A percentile compares a stretch with the other conserved stretches of the same genome.
Conservation (phyloP, 75 land plant species). For the Cryptomeria japonica region DNA sequence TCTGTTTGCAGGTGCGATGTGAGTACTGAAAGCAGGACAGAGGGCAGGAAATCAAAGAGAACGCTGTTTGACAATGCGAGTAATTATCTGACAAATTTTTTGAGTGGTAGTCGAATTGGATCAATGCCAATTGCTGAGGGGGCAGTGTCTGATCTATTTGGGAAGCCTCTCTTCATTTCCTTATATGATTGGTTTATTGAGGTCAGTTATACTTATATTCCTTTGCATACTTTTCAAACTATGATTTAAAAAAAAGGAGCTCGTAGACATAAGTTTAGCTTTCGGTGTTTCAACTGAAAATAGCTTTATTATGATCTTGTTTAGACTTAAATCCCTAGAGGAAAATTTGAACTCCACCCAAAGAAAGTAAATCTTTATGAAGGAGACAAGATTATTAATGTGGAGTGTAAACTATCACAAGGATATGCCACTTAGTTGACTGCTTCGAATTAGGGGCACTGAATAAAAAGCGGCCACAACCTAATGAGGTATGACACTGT, state of each 20-base stretch:
- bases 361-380: neutral
- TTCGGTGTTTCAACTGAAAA: neutral
- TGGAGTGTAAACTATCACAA: neutral
- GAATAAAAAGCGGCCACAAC: neutral
- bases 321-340: neutral
- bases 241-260: neutral
- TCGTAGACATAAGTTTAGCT: neutral
- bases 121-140: constrained; percentile 97
- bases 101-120: constrained; percentile 81
- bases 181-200: constrained; percentile 96
- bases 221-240: neutral
- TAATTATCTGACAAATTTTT: constrained; percentile 86
- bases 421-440: neutral
- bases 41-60: constrained; percentile 39
- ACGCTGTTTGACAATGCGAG: constrained; percentile 95
- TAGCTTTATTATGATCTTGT: neutral
- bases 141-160: constrained; percentile 93
- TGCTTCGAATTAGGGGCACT: neutral
- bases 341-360: neutral
- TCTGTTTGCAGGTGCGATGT: constrained; percentile 9
- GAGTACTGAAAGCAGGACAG: constrained; percentile 1
- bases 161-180: constrained; percentile 85
- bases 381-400: neutral
- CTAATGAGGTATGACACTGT: neutral
- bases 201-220: constrained; percentile 35